Evolutionary conservation across 305 asterid genomes (phyloP).

Genomic region (Fraxinus ornus): DNA sequence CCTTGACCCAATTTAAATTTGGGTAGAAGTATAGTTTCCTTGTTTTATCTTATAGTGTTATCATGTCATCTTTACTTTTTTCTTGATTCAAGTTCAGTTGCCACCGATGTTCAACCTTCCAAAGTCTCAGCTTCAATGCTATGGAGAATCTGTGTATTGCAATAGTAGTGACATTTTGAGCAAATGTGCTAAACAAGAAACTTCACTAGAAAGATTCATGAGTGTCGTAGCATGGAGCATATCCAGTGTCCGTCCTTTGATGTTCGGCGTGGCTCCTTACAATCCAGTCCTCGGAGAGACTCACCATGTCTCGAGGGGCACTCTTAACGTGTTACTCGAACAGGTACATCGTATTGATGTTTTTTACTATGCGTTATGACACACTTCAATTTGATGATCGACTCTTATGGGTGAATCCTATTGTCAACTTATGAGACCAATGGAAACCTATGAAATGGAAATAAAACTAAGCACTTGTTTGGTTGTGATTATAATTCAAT

Average conservation of each 20-base stretch:
- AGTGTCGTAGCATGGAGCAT: constrained; percentile 82
- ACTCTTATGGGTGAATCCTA: not conserved
- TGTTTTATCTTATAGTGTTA: not conserved
- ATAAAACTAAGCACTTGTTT: no score
- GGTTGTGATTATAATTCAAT: no score
- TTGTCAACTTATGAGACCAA: not conserved
- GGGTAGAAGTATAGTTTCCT: not conserved
- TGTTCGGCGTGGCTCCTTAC: constrained; percentile 78
- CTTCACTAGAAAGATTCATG: constrained; percentile 41
- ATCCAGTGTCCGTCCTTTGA: constrained; percentile 63
- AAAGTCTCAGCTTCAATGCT: constrained; percentile 82
- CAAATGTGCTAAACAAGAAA: constrained; percentile 53
- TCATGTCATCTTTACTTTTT: not conserved
- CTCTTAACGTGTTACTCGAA: constrained; percentile 68
- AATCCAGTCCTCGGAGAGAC: constrained; percentile 94
- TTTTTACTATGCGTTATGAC: not conserved
- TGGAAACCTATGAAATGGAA: not conserved
- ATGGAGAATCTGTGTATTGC: constrained; percentile 76
- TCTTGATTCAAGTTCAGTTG: constrained; percentile 44
- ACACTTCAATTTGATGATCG: not conserved
- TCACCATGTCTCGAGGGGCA: constrained; percentile 71
- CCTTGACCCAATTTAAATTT: not conserved
- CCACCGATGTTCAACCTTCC: constrained; percentile 91
- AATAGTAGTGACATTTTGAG: constrained; percentile 41
- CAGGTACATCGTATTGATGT: constrained; percentile 43